Evolutionary conservation across 148 eudicot species (phyloP).

Genomic region (Amaranthus hypochondriacus): DNA sequence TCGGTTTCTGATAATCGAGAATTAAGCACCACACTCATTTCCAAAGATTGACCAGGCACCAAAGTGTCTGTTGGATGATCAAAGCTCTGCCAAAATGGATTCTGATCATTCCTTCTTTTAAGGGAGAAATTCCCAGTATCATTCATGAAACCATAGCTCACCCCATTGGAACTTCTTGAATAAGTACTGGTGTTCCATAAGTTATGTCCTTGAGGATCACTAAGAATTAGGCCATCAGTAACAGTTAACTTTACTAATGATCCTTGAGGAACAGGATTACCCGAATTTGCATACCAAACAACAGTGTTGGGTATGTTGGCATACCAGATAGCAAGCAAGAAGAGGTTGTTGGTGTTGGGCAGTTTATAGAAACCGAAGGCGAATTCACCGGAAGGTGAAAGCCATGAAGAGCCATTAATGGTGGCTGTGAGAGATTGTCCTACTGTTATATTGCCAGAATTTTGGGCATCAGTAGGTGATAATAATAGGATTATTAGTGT

Average conservation of each 20-base stretch:
- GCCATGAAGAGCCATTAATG: conserved; percentile 26
- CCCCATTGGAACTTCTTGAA: neutral
- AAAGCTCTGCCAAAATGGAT: conserved; percentile 42
- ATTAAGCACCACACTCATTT: conserved; percentile 8
- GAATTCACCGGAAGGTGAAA: conserved; percentile 41
- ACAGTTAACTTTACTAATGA: conserved; percentile 35
- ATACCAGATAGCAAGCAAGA: conserved; percentile 54
- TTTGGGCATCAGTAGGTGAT: conserved; percentile 21
- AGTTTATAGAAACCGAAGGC: conserved; percentile 45
- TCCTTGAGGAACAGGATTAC: conserved; percentile 27
- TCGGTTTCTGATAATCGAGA: conserved; percentile 30
- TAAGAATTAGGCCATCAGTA: conserved; percentile 37
- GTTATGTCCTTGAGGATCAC: conserved; percentile 33
- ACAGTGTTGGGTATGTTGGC: conserved; percentile 44
- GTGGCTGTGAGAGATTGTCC: conserved; percentile 31
- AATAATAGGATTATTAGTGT: conserved; percentile 11
- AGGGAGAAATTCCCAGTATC: conserved; percentile 52
- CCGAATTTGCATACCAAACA: conserved; percentile 42
- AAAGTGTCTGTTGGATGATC: conserved; percentile 41
- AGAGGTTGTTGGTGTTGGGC: conserved; percentile 20
- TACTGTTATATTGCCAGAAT: conserved; percentile 21
- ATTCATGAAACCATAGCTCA: conserved; percentile 34
- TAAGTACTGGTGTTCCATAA: conserved; percentile 25
- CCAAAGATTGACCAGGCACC: conserved; percentile 41
- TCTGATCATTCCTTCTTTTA: neutral